These are phyloP conservation scores for Pythium apleroticum DNA, from an alignment of 352 stramenopile species.

Conservation along the genomic window DNA sequence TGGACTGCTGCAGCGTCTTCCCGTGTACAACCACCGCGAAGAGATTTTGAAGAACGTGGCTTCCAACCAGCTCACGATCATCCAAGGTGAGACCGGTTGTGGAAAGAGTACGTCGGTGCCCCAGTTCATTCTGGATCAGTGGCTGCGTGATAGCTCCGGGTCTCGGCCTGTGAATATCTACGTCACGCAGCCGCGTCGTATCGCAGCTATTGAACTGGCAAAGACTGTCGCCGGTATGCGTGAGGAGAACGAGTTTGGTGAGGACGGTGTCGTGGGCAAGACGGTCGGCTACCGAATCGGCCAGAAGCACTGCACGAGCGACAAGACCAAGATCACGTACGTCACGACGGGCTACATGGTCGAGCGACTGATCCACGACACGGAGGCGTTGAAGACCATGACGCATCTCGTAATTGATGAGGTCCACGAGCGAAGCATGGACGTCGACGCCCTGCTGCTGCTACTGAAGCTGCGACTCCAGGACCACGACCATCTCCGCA, in stretches of 20 bases:
- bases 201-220: slow-evolving; percentile 88
- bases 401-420: slow-evolving; percentile 97
- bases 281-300: slow-evolving; percentile 85
- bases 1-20: slow-evolving; percentile 72
- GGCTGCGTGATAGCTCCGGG: slow-evolving; percentile 14
- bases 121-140: slow-evolving; percentile 89
- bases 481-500: slow-evolving; percentile 61
- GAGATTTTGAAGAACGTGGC: slow-evolving; percentile 84
- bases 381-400: slow-evolving; percentile 79
- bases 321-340: slow-evolving; percentile 93
- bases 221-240: slow-evolving; percentile 94
- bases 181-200: slow-evolving; percentile 93
- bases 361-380: slow-evolving; percentile 92
- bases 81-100: slow-evolving; percentile 94
- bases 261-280: slow-evolving; percentile 61
- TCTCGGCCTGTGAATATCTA: slow-evolving; percentile 91
- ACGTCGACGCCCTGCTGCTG: slow-evolving; percentile 95
- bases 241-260: slow-evolving; percentile 64
- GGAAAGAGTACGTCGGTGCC: slow-evolving; percentile 96
- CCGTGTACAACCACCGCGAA: slow-evolving; percentile 86
- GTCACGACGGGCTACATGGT: slow-evolving; percentile 97
- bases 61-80: slow-evolving; percentile 89
- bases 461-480: slow-evolving; percentile 84
- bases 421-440: slow-evolving; percentile 94
- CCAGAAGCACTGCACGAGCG: slow-evolving; percentile 89